Base-by-base conservation (phyloP, 169 alveolate species). In the Plasmodium yoelii region DNA sequence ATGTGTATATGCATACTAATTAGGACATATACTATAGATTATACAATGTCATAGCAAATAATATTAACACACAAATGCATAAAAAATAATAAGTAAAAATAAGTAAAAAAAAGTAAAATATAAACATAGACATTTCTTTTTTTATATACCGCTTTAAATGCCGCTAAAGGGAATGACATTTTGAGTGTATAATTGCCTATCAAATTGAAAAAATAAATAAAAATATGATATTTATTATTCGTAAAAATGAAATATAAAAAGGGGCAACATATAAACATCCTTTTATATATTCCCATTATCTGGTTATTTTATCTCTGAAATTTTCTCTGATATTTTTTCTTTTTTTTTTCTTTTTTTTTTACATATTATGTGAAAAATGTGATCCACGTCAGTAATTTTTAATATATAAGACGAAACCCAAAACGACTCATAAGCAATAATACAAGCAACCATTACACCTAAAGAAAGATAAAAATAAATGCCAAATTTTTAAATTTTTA, bases 381-480 rank as follows among this genome's bases (percentile, higher is more conserved):
- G 19, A n/a, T n/a, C 22, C 42, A 7, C 4, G 13, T 28, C 73
- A 2, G 91, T 6, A 39, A 86, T 75, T 64, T 71, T 86, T 26
- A 86, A 70, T 26, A 42, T 10, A 51, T 86, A 86, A 12, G 87
- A 65, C 22, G 87, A 61, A 24, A 86, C 39, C 73, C 68, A 70
- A 64, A 86, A 86, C 24, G 91, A 57, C 39, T 86, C 91, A 26
- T 86, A 86, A 5, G 87, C 86, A 46, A 86, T 70, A 60, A 86
- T 86, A 39, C 87, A 86, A 34, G 71, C 60, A 13, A 86, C 86
- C 91, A 86, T 86, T n/a, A 86, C 91, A 51, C 61, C 91, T 86
- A 53, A 39, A 68, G 5, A 28, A 63, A 63, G 19, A 28, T 9
- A 13, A 63, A 63, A 10, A 28, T 10, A 28, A 57, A 19, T 57